Evolutionary conservation across 805 yeast species (phyloP), one percentile per base, ranked within the genome.

Genomic region (Saturnispora silvae): DNA sequence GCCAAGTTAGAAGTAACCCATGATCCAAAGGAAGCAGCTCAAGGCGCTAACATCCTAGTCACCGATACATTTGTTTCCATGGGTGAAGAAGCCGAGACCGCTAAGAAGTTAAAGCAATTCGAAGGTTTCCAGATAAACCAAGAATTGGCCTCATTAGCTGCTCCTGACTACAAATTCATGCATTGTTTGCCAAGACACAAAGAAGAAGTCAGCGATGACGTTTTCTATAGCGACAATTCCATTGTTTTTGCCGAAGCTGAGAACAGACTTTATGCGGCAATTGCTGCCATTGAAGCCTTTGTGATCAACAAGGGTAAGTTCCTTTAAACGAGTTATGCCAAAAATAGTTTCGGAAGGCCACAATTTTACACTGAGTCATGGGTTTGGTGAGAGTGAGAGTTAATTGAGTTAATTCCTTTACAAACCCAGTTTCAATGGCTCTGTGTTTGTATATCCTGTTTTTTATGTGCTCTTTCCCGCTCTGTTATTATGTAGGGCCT

Each of bases 61-160:
- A 92, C 98, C 13, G 98, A 92, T 52, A 92, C 98, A 3, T 92
- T 95, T 77, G 75, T 92, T 18, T 89, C 97, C 1, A 92, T 92
- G 98, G 98, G 98, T 40, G 87, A 92, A 65, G 98, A 92, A 59
- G 63, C 71, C 4, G 87, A 87, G 56, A 82, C 75, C 45, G 65
- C 57, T 34, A 64, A 68, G 40, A 82, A 87, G 45, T 64, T 92
- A 48, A 66, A 76, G 51, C 87, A 85, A 60, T 92, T 92, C 56
- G 69, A 65, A 13, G 95, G 94, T 1, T 92, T 78, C 68, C 96
- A 85, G 63, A 79, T 92, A 41, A 77, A 85, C 27, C 57, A 65
- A 14, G 77, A 75, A 23, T 64, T 87, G 64, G 72, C 81, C 19
- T 52, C 63, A 11, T 82, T 83, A 5, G 72, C 70, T 31, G 80